phyloP scores from a whole-genome alignment of 2,329 filamentous ascomycete genomes.

The Didymella glomerata region DNA sequence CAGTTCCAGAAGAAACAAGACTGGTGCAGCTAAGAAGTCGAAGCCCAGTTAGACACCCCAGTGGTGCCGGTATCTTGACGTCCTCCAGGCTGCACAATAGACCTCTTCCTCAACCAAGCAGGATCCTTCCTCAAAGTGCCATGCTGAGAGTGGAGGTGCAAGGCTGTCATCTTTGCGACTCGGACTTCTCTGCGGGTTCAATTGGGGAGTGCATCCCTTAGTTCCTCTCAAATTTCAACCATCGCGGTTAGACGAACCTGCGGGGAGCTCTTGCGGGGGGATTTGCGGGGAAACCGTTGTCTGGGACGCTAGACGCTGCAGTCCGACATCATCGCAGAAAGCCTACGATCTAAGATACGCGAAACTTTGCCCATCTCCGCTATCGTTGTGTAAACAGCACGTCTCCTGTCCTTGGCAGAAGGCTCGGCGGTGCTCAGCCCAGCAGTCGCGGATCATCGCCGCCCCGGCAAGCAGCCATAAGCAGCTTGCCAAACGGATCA shows the following conservation, averaged over 20 bases:
- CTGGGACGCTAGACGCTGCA: constrained; percentile 15
- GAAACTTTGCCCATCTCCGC: background rate
- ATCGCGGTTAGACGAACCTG: constrained; percentile 2
- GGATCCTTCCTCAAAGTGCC: background rate
- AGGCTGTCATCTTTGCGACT: constrained; percentile 1
- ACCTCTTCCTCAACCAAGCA: no score
- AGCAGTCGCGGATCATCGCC: constrained; percentile 32
- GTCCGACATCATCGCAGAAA: constrained; percentile 12
- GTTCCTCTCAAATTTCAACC: background rate
- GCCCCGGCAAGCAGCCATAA: constrained; percentile 39
- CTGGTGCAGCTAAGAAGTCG: no score
- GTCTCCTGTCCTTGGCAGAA: background rate
- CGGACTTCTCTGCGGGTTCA: constrained; percentile 11
- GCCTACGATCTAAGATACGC: constrained; percentile 5
- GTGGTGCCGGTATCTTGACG: no score
- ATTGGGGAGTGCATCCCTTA: background rate
- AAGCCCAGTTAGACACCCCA: no score
- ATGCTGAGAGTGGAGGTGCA: background rate
- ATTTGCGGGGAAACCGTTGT: constrained; percentile 13
- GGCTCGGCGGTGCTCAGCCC: constrained; percentile 4
- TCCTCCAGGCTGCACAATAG: no score
- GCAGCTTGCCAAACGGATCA: constrained; percentile 34
- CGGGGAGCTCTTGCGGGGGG: background rate
- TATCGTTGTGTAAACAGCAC: background rate
- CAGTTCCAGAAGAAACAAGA: no score